Evolutionary conservation across 495 filamentous ascomycete genomes (phyloP).

Genomic region (Aeminium ludgeri): DNA sequence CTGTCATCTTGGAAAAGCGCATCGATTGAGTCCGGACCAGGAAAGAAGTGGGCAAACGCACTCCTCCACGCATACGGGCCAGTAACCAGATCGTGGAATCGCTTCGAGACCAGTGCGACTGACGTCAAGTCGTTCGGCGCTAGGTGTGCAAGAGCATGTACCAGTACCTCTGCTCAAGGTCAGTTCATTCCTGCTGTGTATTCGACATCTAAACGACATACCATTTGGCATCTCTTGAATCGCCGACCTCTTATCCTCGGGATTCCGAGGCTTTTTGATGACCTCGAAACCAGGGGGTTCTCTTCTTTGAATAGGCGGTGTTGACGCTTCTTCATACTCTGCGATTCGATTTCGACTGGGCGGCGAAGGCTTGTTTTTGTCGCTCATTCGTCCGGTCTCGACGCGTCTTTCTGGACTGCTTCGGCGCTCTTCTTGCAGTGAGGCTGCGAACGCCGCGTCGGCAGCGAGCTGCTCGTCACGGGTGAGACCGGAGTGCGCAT

Average conservation of each 20-base stretch:
- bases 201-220: constrained; percentile 27
- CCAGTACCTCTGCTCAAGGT: constrained; percentile 57
- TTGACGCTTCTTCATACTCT: constrained; percentile 50
- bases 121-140: constrained; percentile 60
- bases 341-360: constrained; percentile 43
- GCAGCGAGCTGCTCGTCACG: constrained; percentile 15
- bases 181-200: constrained; percentile 1
- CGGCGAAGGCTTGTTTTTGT: constrained; percentile 20
- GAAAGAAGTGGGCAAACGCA: constrained; percentile 79
- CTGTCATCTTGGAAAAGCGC: constrained; percentile 22
- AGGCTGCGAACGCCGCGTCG: constrained; percentile 8
- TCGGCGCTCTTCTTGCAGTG: constrained; percentile 7
- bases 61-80: constrained; percentile 81
- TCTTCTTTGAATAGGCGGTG: constrained; percentile 29
- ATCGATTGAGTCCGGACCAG: constrained; percentile 38
- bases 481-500: too few relatives aligned
- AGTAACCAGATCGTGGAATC: constrained; percentile 67
- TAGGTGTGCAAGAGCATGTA: constrained; percentile 79
- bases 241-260: constrained; percentile 27
- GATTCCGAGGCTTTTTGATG: constrained; percentile 34
- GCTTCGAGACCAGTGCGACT: constrained; percentile 66
- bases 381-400: constrained; percentile 20
- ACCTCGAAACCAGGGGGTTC: constrained; percentile 44
- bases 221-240: constrained; percentile 67
- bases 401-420: too few relatives aligned